phyloP scores from a whole-genome alignment of 345 rosid genomes.

The Punica granatum region DNA sequence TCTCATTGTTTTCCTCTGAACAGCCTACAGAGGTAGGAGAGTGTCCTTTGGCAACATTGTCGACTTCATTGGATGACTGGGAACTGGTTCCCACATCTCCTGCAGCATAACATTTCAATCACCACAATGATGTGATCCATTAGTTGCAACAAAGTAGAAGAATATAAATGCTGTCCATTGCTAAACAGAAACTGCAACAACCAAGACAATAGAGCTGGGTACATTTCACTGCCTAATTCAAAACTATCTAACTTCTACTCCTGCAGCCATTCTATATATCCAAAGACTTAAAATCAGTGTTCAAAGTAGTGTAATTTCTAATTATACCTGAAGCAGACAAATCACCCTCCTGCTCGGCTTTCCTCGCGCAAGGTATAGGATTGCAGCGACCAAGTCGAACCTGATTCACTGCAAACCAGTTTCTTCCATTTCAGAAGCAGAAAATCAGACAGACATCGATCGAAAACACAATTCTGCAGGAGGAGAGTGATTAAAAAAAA shows the following conservation, averaged over 20 bases:
- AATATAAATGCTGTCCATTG: neutral
- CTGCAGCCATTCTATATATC: neutral
- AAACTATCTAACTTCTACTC: neutral
- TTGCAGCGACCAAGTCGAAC: conserved; percentile 18
- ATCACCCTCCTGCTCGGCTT: conserved; percentile 48
- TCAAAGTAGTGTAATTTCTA: neutral
- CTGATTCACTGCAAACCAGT: conserved; percentile 20
- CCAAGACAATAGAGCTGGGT: neutral
- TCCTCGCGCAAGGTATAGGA: conserved; percentile 36
- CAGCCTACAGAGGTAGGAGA: conserved; percentile 20
- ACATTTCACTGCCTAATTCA: neutral
- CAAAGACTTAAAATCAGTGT: too few species aligned
- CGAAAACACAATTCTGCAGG: neutral
- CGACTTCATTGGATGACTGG: conserved; percentile 20
- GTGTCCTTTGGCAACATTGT: conserved; percentile 9
- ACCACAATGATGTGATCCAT: neutral
- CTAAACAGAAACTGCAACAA: neutral
- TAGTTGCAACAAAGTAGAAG: neutral
- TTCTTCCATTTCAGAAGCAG: conserved; percentile 2
- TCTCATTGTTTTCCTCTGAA: conserved; percentile 23
- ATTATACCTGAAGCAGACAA: conserved; percentile 46
- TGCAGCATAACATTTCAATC: conserved; percentile 25
- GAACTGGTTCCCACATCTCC: conserved; percentile 35
- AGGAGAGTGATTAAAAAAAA: neutral
- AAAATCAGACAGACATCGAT: conserved; percentile 2